Conservation (phyloP, 1,139 yeast species). For the Candida mesenterica region DNA sequence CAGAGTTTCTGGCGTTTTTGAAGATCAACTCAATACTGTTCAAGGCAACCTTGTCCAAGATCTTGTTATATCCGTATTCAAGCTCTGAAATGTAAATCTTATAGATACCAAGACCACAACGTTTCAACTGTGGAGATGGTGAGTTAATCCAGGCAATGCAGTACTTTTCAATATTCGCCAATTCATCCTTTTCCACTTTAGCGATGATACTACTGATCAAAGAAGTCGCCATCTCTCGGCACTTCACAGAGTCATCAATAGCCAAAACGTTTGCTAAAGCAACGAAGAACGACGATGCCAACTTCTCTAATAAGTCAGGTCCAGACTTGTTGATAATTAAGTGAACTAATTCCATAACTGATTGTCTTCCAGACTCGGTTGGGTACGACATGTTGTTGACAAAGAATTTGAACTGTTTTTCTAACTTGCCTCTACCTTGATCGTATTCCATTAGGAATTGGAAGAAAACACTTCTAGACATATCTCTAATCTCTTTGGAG, state of each 20-base stretch:
- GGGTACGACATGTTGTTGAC: constrained; percentile 85
- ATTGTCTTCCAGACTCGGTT: constrained; percentile 81
- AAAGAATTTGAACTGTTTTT: constrained; percentile 77
- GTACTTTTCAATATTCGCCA: constrained; percentile 55
- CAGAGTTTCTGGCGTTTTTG: constrained; percentile 28
- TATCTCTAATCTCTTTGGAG: constrained; percentile 76
- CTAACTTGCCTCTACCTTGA: constrained; percentile 84
- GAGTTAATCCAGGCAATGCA: constrained; percentile 65
- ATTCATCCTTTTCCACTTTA: constrained; percentile 44
- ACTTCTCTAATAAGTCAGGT: constrained; percentile 55
- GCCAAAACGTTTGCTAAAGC: constrained; percentile 76
- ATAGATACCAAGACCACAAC: constrained; percentile 78
- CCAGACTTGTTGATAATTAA: constrained; percentile 68
- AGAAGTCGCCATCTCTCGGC: constrained; percentile 81
- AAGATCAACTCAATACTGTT: constrained; percentile 39
- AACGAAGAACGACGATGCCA: constrained; percentile 77
- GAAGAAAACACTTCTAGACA: constrained; percentile 79
- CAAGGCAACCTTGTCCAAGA: constrained; percentile 41
- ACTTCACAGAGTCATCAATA: constrained; percentile 75
- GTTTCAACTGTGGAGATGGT: constrained; percentile 52
- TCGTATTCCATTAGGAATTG: constrained; percentile 93
- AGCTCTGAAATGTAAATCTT: constrained; percentile 57
- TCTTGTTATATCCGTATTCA: constrained; percentile 40
- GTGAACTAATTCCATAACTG: constrained; percentile 85
- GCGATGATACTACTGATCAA: constrained; percentile 57